Conservation (phyloP, 108 stramenopile genomes). For the Skeletonema costatum region DNA sequence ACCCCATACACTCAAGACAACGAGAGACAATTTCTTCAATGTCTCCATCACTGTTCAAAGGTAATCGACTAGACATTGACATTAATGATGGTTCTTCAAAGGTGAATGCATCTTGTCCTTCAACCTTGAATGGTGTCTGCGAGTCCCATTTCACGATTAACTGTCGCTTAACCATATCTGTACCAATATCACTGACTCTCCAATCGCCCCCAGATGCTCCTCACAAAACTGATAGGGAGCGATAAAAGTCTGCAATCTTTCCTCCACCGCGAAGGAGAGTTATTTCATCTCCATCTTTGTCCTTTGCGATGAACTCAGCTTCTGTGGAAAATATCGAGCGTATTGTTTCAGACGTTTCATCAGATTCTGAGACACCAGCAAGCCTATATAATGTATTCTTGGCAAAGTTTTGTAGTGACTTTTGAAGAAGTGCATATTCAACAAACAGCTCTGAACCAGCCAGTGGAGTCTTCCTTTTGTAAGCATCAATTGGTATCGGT, state of each 20-base stretch:
- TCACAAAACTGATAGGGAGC: slow-evolving; percentile 28
- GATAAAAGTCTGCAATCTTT: slow-evolving; percentile 39
- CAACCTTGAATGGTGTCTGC: slow-evolving; percentile 38
- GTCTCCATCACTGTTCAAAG: slow-evolving; percentile 37
- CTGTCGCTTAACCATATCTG: slow-evolving; percentile 2
- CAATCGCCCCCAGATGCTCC: slow-evolving; percentile 35
- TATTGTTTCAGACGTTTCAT: slow-evolving; percentile 4
- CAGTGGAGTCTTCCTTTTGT: slow-evolving; percentile 7
- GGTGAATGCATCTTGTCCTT: slow-evolving; percentile 35
- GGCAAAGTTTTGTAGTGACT: slow-evolving; percentile 22
- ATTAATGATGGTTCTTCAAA: slow-evolving; percentile 22
- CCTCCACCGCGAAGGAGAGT: slow-evolving; percentile 38
- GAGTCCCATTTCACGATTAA: slow-evolving; percentile 33
- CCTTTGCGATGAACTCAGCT: slow-evolving; percentile 5
- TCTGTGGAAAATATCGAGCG: slow-evolving; percentile 37
- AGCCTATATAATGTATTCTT: slow-evolving; percentile 15
- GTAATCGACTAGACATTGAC: slow-evolving; percentile 17
- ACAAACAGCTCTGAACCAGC: slow-evolving; percentile 38
- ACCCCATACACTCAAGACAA: neutral
- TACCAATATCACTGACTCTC: slow-evolving; percentile 7
- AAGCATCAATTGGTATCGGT: slow-evolving; percentile 22
- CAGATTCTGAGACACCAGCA: slow-evolving; percentile 14
- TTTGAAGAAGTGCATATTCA: slow-evolving; percentile 31
- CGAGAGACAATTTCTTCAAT: slow-evolving; percentile 19
- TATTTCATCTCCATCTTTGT: slow-evolving; percentile 2